Evolutionary conservation across 1,139 yeast species (phyloP).

Genomic region (Candida sp.): DNA sequence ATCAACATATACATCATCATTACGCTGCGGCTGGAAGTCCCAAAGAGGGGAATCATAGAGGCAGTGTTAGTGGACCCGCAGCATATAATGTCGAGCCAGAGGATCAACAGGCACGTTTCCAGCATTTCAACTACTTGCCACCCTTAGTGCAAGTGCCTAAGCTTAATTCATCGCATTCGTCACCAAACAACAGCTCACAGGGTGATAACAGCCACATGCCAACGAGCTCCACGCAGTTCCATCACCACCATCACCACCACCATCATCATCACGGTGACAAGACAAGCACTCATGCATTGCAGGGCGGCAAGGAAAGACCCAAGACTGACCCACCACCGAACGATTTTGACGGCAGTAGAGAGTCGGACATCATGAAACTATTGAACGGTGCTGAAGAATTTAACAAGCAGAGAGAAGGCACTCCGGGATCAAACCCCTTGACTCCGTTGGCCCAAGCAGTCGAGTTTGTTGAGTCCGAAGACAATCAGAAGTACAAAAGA

Average conservation of each 20-base stretch:
- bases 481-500: slow-evolving; percentile 19
- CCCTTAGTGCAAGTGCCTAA: slow-evolving; percentile 76
- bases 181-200: slow-evolving; percentile 24
- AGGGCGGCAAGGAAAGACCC: background rate
- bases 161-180: slow-evolving; percentile 57
- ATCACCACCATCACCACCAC: slow-evolving; percentile 35
- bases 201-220: background rate
- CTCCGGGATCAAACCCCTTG: slow-evolving; percentile 26
- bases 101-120: slow-evolving; percentile 58
- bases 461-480: slow-evolving; percentile 50
- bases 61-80: slow-evolving; percentile 9
- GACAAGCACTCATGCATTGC: background rate
- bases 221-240: slow-evolving; percentile 16
- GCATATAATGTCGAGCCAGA: slow-evolving; percentile 50
- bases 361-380: slow-evolving; percentile 44
- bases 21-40: slow-evolving; percentile 33
- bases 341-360: slow-evolving; percentile 22
- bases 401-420: slow-evolving; percentile 8
- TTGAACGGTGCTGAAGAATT: slow-evolving; percentile 28
- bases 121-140: slow-evolving; percentile 76
- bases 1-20: slow-evolving; percentile 85
- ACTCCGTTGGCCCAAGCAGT: slow-evolving; percentile 51
- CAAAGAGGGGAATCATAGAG: slow-evolving; percentile 5
- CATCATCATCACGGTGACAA: slow-evolving; percentile 16
- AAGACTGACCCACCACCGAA: background rate